Evolutionary conservation across 352 stramenopile genomes (phyloP).

Genomic region (Discostella stelligera): DNA sequence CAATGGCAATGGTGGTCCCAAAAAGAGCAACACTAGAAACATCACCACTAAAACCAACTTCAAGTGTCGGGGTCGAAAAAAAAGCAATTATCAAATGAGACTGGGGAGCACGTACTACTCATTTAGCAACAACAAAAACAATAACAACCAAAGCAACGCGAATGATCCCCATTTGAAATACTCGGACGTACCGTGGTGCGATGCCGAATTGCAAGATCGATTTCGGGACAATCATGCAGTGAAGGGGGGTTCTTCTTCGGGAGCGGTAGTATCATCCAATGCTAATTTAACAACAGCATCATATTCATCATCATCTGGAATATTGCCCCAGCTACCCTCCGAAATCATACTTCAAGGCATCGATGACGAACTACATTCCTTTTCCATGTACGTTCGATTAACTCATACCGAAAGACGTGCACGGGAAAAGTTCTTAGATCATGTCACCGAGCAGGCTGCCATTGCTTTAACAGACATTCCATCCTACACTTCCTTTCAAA

Average conservation of each 20-base stretch:
- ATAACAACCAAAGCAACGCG: background rate
- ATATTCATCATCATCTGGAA: background rate
- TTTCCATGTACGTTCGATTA: slow-evolving; percentile 66
- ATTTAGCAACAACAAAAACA: background rate
- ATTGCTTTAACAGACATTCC: background rate
- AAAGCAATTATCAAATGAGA: background rate
- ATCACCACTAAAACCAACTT: background rate
- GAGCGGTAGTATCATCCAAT: background rate
- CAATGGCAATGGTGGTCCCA: background rate
- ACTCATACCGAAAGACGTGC: slow-evolving; percentile 44
- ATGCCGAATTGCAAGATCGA: slow-evolving; percentile 15
- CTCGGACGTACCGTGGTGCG: slow-evolving; percentile 30
- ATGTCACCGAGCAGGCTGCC: slow-evolving; percentile 30
- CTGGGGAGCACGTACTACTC: background rate
- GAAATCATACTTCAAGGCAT: slow-evolving; percentile 41
- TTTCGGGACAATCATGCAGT: slow-evolving; percentile 28
- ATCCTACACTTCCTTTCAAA: background rate
- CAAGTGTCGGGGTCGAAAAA: background rate
- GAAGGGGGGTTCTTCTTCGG: background rate
- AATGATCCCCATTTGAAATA: background rate
- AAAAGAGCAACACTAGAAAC: background rate
- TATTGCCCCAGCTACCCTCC: slow-evolving; percentile 18
- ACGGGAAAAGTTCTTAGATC: slow-evolving; percentile 47
- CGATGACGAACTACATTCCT: slow-evolving; percentile 62
- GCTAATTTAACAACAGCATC: background rate